Base-by-base conservation (phyloP, 1,284 basidiomycete species). In the Sparassis latifolia region DNA sequence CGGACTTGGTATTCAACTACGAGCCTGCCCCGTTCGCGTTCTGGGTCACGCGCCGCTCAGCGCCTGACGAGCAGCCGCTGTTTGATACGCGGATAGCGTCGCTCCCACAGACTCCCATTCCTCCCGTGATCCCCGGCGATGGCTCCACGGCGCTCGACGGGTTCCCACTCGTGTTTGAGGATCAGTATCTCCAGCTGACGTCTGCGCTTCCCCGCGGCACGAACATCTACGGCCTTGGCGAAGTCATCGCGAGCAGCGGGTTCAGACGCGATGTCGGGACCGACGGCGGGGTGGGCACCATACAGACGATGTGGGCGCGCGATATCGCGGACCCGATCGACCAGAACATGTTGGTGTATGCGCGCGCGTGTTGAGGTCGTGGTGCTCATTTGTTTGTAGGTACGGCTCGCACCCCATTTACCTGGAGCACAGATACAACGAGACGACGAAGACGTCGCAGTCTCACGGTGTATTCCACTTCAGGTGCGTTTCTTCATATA, bases 191-290 rank as follows among this genome's bases (percentile, higher is more conserved):
- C 39, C 71, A 91, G 77, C 60, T 91, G 3, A 70, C 82, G 3
- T 86, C 83, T 27, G 73, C 79, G 0, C 69, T 87, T 2, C 84
- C 85, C 0, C 66, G 74, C 20, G 75, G 77, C 37, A 76, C 86
- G 27, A 88, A 91, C 58, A 75, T 92, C 42, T 90, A 90, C 56
- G 89, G 89, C 0, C 69, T 92, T 5, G 89, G 88, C 3, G 88
- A 92, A 63, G 78, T 81, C 27, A 74, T 88, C 31, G 75, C 84
- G 1, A 79, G 76, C 58, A 81, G 80, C 55, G 83, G 83, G 3
- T 84, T 86, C 64, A 68, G 86, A 35, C 72, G 86, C 10, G 75
- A 85, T 55, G 69, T 84, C 29, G 76, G 74, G 10, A 70, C 72
- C 1, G 64, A 75, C 52, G 78, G 77, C 2, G 75, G 74, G 2